phyloP scores from a whole-genome alignment of 169 alveolate genomes.

The Toxoplasma gondii region DNA sequence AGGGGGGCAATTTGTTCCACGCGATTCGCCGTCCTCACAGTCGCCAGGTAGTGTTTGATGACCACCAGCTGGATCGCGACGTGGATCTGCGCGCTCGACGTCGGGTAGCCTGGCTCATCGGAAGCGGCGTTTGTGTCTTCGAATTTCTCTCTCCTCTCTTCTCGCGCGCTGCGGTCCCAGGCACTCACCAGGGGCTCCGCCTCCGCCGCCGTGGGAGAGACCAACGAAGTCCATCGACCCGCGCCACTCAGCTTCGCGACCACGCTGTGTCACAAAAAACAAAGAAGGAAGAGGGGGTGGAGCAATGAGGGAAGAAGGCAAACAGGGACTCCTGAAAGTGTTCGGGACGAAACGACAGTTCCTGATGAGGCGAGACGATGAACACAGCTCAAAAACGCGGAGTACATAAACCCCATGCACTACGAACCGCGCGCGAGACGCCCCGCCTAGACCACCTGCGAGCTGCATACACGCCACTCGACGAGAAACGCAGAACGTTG shows the following conservation, averaged over 20 bases:
- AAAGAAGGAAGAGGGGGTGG: background rate
- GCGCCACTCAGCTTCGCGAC: conserved; percentile 15
- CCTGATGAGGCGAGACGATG: too few species aligned
- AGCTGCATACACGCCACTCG: too few species aligned
- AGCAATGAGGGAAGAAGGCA: too few species aligned
- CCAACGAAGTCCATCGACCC: background rate
- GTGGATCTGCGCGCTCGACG: conserved; percentile 9
- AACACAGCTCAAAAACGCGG: too few species aligned
- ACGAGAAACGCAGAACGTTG: too few species aligned
- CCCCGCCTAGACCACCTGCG: too few species aligned
- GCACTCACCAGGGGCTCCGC: background rate
- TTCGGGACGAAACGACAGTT: too few species aligned
- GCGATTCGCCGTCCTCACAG: background rate
- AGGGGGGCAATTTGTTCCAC: conserved; percentile 13
- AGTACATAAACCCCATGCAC: too few species aligned
- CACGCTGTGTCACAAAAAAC: background rate
- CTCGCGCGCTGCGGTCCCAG: background rate
- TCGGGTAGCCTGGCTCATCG: background rate
- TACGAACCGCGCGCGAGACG: too few species aligned
- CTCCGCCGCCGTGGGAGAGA: background rate
- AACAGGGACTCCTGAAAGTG: too few species aligned
- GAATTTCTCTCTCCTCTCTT: background rate
- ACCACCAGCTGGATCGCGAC: conserved; percentile 17
- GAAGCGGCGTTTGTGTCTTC: background rate
- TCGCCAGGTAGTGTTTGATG: background rate